phyloP scores from a whole-genome alignment of 345 rosid genomes.

The Citrus hindsii region DNA sequence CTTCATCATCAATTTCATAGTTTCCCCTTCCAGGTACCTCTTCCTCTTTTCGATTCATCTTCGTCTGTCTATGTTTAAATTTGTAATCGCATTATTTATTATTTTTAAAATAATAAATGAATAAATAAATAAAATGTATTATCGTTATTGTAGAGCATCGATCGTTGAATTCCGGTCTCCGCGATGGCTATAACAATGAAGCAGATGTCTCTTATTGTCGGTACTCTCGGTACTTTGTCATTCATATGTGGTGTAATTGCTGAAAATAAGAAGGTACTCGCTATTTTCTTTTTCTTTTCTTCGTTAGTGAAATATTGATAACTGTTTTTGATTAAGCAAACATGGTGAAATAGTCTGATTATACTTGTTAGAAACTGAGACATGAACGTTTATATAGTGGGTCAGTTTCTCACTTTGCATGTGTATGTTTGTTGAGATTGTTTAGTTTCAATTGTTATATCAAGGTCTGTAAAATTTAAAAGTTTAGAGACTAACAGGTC shows the following conservation, averaged over 20 bases:
- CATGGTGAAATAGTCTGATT: neutral
- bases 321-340: neutral
- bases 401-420: neutral
- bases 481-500: too few species aligned
- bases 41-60: neutral
- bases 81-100: neutral
- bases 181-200: slow-evolving; percentile 61
- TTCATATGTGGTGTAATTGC: slow-evolving; percentile 69
- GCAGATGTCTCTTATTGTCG: slow-evolving; percentile 56
- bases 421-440: neutral
- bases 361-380: neutral
- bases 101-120: too few species aligned
- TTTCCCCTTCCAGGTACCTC: neutral
- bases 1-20: neutral
- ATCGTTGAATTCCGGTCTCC: neutral
- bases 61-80: neutral
- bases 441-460: too few species aligned
- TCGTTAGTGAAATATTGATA: neutral
- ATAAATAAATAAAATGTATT: too few species aligned
- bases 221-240: slow-evolving; percentile 52
- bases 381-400: neutral
- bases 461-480: too few species aligned
- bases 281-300: neutral
- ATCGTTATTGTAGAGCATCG: slow-evolving; percentile 7
- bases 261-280: slow-evolving; percentile 76